Evolutionary conservation across 352 stramenopile genomes (phyloP).

Genomic region (Nannochloropsis limnetica): DNA sequence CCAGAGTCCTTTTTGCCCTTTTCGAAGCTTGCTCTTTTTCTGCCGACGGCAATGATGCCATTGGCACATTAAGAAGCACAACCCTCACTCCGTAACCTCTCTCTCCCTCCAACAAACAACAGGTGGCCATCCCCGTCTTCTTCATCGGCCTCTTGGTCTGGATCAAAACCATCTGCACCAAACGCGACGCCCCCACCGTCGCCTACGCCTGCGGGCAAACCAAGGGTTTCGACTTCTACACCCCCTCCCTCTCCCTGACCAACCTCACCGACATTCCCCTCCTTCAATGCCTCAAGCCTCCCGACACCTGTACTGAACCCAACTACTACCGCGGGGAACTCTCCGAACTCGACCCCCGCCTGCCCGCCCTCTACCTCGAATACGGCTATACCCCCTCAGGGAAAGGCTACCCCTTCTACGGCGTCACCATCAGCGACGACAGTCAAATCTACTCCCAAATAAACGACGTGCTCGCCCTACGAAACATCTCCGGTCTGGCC

Average conservation of each 20-base stretch:
- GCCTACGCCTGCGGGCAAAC: conserved; percentile 49
- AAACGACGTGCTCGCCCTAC: background rate
- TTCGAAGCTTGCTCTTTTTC: too few relatives aligned
- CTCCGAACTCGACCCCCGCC: conserved; percentile 31
- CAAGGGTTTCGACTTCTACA: conserved; percentile 44
- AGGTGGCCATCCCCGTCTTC: conserved; percentile 48
- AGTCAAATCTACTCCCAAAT: conserved; percentile 43
- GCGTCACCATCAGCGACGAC: conserved; percentile 51
- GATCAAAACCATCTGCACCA: conserved; percentile 51
- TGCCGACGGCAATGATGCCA: too few relatives aligned
- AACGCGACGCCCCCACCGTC: conserved; percentile 48
- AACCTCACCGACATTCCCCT: conserved; percentile 36
- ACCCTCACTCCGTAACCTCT: too few relatives aligned
- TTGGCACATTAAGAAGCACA: too few relatives aligned
- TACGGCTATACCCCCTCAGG: conserved; percentile 45
- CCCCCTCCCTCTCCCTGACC: conserved; percentile 35
- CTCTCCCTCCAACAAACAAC: background rate
- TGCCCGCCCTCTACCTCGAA: conserved; percentile 40
- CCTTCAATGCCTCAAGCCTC: conserved; percentile 44
- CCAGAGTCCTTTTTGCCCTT: background rate
- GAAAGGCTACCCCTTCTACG: conserved; percentile 52
- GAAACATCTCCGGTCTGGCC: conserved; percentile 24
- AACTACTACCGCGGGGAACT: conserved; percentile 45
- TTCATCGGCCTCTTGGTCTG: conserved; percentile 53
- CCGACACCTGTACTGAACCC: conserved; percentile 39